Evolutionary conservation across 495 filamentous ascomycete species (phyloP), one percentile per base, ranked within the genome.

Genomic region (Aspergillus sparsus): DNA sequence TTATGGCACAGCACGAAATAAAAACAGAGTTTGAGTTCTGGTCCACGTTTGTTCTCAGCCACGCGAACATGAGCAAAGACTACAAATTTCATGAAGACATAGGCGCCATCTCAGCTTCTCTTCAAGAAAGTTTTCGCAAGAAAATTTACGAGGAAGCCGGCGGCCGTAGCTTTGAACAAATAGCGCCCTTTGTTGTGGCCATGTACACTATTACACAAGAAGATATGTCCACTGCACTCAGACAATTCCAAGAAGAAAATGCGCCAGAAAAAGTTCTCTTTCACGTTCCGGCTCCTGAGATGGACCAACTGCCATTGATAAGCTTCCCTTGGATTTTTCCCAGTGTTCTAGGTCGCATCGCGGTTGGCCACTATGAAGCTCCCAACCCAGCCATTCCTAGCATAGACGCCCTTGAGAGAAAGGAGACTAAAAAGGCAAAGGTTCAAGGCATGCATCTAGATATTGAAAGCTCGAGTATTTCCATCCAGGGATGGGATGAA

Each of bases 321-420:
- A 93, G 87, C 64, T 98, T 97, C 65, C 93, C 94, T 0, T 99
- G 94, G 95, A 68, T 98, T 8, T 95, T 98, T 55, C 75, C 82
- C 0, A 74, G 82, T 35, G 77, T 90, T 53, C 80, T 99, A 2
- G 89, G 91, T 6, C 80, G 79, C 36, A 87, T 98, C 60, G 93
- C 89, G 18, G 78, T 74, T 4, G 61, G 68, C 0, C 65, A 65
- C 3, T 72, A 65, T 52, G 68, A 72, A 7, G 35, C 39, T 11
- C 53, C 60, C 51, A 41, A 35, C 37, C 8, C 11, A 5, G n/a
- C 50, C 9, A n/a, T 37, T 0, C 15, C 50, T 6, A 45, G 13
- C 53, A 12, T 34, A 12, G 37, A 21, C 12, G 8, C 11, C 2
- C 10, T 34, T 31, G 21, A 35, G 4, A 16, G 32, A 34, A 37